These are phyloP conservation scores for Kazachstania viticola DNA, from an alignment of 805 yeast species.

Conservation along the genomic window DNA sequence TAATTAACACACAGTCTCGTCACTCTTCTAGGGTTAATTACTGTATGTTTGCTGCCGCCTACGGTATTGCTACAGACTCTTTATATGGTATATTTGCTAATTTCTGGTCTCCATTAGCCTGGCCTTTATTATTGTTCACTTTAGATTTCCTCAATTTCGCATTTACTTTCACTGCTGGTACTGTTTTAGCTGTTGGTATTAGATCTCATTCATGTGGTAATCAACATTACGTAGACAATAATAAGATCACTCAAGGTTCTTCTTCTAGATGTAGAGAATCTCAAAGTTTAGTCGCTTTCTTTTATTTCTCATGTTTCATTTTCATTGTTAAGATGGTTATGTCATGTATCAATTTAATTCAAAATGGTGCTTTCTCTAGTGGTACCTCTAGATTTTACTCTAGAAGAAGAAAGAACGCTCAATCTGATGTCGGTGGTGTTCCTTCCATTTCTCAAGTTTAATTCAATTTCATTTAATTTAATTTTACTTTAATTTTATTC, in stretches of 20 bases:
- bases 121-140: conserved; percentile 67
- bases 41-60: conserved; percentile 77
- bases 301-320: conserved; percentile 71
- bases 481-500: background rate
- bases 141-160: conserved; percentile 82
- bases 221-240: conserved; percentile 47
- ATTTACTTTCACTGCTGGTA: conserved; percentile 89
- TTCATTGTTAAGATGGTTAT: conserved; percentile 53
- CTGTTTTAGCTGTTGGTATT: conserved; percentile 86
- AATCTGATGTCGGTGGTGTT: conserved; percentile 8
- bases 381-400: conserved; percentile 22
- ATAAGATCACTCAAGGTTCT: conserved; percentile 66
- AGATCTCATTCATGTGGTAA: conserved; percentile 79
- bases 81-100: conserved; percentile 70
- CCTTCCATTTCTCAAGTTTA: conserved; percentile 64
- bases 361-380: conserved; percentile 18
- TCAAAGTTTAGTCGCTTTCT: conserved; percentile 73
- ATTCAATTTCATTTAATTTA: conserved; percentile 6
- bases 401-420: conserved; percentile 31
- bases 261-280: conserved; percentile 88
- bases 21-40: conserved; percentile 73
- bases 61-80: conserved; percentile 70
- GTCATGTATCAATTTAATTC: conserved; percentile 9
- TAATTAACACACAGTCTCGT: conserved; percentile 54
- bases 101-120: conserved; percentile 62